Percentiles rank a stretch among this genome's conserved stretches.
These are phyloP conservation scores for Ophiostoma sp. DNA, from an alignment of 2,329 filamentous ascomycete genomes.

Conservation along the genomic window DNA sequence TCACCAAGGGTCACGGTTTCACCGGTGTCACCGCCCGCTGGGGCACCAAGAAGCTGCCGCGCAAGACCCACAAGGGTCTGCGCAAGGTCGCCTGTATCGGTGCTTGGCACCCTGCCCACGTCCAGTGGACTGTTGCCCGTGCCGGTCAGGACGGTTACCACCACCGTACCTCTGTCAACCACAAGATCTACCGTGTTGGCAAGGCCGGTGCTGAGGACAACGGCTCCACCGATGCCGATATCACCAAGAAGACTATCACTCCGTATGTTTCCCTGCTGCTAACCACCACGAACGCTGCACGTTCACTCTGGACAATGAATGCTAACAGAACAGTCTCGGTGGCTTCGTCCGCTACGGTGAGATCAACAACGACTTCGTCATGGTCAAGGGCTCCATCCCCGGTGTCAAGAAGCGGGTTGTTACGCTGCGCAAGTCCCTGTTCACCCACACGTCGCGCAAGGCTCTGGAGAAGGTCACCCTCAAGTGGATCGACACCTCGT, in stretches of 20 bases:
- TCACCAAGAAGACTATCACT: constrained; percentile 99
- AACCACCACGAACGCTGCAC: background rate
- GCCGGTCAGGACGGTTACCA: constrained; percentile 99
- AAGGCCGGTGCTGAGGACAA: constrained; percentile 87
- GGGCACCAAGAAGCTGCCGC: constrained; percentile 99
- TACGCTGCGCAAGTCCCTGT: constrained; percentile 98
- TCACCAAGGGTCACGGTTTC: constrained; percentile 99
- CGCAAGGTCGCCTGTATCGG: constrained; percentile 99
- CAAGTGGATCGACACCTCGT: constrained; percentile 99
- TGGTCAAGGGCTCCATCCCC: constrained; percentile 95
- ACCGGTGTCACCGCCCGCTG: constrained; percentile 94
- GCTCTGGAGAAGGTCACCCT: constrained; percentile 98
- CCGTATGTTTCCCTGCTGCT: constrained; percentile 63
- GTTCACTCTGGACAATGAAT: background rate
- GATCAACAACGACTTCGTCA: constrained; percentile 96
- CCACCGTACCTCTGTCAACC: constrained; percentile 99
- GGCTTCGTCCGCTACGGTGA: constrained; percentile 99
- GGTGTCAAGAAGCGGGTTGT: constrained; percentile 99
- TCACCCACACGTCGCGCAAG: constrained; percentile 89
- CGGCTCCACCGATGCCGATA: constrained; percentile 89
- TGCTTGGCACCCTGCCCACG: constrained; percentile 99
- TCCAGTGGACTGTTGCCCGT: constrained; percentile 99
- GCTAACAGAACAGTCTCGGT: constrained; percentile 63
- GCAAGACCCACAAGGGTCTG: constrained; percentile 99
- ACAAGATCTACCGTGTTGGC: constrained; percentile 99